These are phyloP conservation scores for Hydrangea macrophylla DNA, from an alignment of 148 eudicot species.

Conservation along the genomic window DNA sequence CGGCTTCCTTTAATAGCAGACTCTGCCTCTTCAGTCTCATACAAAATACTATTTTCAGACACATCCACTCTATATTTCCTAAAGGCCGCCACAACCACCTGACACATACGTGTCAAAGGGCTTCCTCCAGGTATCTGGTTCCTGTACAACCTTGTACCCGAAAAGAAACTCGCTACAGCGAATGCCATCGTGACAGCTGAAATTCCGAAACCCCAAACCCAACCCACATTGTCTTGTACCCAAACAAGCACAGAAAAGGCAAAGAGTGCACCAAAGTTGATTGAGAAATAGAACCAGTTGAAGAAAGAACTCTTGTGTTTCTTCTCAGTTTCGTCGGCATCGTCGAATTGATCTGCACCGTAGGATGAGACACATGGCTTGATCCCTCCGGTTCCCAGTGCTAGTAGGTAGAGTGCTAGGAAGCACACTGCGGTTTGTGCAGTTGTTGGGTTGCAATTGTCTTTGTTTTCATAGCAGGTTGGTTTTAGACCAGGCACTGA, in stretches of 20 bases:
- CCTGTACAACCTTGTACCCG: conserved; percentile 40
- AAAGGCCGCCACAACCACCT: conserved; percentile 45
- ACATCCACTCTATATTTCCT: conserved; percentile 33
- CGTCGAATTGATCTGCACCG: conserved; percentile 61
- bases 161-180: conserved; percentile 46
- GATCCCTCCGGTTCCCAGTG: conserved; percentile 59
- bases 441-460: conserved; percentile 44
- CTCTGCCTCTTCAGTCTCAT: conserved; percentile 41
- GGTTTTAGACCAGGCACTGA: conserved; percentile 41
- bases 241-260: conserved; percentile 47
- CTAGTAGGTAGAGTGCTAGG: conserved; percentile 49
- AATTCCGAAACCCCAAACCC: conserved; percentile 62
- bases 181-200: conserved; percentile 59
- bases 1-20: conserved; percentile 51
- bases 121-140: conserved; percentile 59
- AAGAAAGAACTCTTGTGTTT: conserved; percentile 55
- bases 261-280: conserved; percentile 51
- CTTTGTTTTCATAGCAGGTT: conserved; percentile 21
- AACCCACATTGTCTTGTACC: conserved; percentile 46
- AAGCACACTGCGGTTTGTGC: conserved; percentile 34
- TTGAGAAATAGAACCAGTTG: conserved; percentile 54
- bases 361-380: conserved; percentile 59
- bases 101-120: conserved; percentile 51
- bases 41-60: conserved; percentile 35
- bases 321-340: conserved; percentile 45